Conservation (phyloP, 164 flowering plant species). For the Nymphaea colorata region DNA sequence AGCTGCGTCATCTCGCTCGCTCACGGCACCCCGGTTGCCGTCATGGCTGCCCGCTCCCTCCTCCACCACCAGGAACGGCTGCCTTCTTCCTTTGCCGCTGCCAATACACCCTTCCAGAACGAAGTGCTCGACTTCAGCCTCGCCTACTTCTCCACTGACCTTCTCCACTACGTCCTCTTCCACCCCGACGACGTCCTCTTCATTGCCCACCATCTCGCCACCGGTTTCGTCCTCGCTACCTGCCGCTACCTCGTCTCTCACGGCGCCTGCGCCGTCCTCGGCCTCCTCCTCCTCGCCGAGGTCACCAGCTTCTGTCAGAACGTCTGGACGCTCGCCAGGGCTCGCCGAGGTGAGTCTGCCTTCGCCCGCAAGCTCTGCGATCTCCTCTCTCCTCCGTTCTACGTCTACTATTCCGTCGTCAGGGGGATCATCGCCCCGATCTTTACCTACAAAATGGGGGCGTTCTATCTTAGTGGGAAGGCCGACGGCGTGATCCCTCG, state of each 20-base stretch:
- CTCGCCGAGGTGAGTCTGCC: conserved; percentile 24
- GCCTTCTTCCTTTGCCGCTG: conserved; percentile 32
- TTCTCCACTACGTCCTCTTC: conserved; percentile 58
- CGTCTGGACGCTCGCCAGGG: conserved; percentile 68
- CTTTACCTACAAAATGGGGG: conserved; percentile 52
- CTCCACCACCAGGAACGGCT: conserved; percentile 2
- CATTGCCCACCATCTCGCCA: conserved; percentile 80
- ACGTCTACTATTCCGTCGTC: conserved; percentile 46
- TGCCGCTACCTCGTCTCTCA: conserved; percentile 56
- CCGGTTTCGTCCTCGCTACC: conserved; percentile 70
- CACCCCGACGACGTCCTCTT: conserved; percentile 64
- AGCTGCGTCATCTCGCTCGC: conserved; percentile 68
- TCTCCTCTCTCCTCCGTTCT: conserved; percentile 52
- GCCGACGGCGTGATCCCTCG: conserved; percentile 47
- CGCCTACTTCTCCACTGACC: conserved; percentile 66
- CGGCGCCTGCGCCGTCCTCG: conserved; percentile 58
- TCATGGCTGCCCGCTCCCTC: conserved; percentile 37
- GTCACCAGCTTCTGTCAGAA: conserved; percentile 82
- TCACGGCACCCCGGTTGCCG: conserved; percentile 84
- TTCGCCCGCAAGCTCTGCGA: conserved; percentile 37
- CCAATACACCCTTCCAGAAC: conserved; percentile 43
- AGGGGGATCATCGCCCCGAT: conserved; percentile 64
- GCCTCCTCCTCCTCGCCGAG: conserved; percentile 63
- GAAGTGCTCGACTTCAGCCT: conserved; percentile 66
- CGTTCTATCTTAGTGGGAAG: conserved; percentile 40